Base-by-base conservation (phyloP, 495 filamentous ascomycete species). In the Thozetella sp. region DNA sequence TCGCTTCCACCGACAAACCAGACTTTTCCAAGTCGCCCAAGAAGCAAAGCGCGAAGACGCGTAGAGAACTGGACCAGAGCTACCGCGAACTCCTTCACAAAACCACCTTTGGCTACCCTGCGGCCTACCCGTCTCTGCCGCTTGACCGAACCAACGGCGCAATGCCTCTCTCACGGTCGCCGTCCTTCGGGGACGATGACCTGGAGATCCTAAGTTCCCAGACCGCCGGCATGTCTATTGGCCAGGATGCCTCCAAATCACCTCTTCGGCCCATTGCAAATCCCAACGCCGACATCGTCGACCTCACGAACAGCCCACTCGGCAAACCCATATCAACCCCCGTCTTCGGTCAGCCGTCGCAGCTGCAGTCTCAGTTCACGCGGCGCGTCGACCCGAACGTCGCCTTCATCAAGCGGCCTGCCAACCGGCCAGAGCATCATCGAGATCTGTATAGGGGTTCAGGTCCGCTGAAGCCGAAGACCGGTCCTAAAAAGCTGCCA, bases 371-470 rank as follows among this genome's bases (percentile, higher is more conserved):
- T 10, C 64, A 63, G 24, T 64, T 30, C 20, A 27, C 59, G 62
- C 37, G 61, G 55, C 45, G 27, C 53, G 13, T 58, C 56, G 62
- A 71, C 58, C 69, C 57, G 56, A 66, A 75, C 45, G 73, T 75
- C 58, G 61, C 79, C 43, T 82, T 82, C 63, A 70, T 75, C 34
- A 69, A 75, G 55, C 73, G 76, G 20, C 43, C 43, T 17, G 80
- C 70, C 58, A 75, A 56, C 43, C 75, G 76, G 2, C 78, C 77
- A 12, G 79, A 82, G 63, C 74, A 77, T 45, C 79, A 82, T 58
- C 70, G 68, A 26, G 75, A 77, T 56, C 69, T 79, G 57, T 72
- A 75, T 56, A 67, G 60, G 1, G 57, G 51, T 23, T 63, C 61
- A 19, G 74, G 76, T 3, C 77, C 79, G 4, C 37, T 74, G 59